Base-by-base conservation (phyloP, 768 basidiomycete genomes). In the Dendrothele bispora region DNA sequence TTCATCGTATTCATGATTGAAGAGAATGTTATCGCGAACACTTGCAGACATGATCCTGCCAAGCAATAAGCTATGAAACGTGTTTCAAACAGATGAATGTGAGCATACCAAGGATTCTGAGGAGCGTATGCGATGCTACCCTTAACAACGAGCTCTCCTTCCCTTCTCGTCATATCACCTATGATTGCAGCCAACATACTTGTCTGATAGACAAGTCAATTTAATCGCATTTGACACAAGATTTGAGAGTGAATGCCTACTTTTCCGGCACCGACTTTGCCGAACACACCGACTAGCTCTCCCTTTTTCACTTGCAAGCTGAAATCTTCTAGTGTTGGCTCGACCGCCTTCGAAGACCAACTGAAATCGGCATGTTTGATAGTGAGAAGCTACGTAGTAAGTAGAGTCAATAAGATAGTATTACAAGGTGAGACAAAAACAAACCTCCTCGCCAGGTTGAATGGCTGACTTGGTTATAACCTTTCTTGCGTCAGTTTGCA, bases 251-350 rank as follows among this genome's bases (percentile, higher is more conserved):
- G 20, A 27, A 27, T 32, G 29, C 64, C 43, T 50, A 85, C 88
- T 79, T 98, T 98, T 46, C 95, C 95, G 30, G 84, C 80, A 7
- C 94, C 95, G 20, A 98, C 94, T 18, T 90, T 84, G 14, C 95
- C 95, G 15, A 95, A 75, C 6, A 98, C 68, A 3, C 86, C 91
- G 0, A 93, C 74, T 5, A 98, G 67, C 55, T 97, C 89, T 6
- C 95, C 94, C 61, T 91, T 95, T 43, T 74, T 78, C 2, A 88
- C 82, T 0, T 72, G 74, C 18, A 98, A 55, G 56, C 84, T 81
- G 55, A 98, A 85, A 43, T 82, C 84, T 60, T 91, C 85, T 7
- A 98, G 75, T 0, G 83, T 83, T 1, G 91, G 80, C 34, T 78
- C 70, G 6, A 65, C 55, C 0, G 72, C 70, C 3, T 73, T 70